phyloP scores from a whole-genome alignment of 257 asterid genomes.

The Solanum chmielewskii region DNA sequence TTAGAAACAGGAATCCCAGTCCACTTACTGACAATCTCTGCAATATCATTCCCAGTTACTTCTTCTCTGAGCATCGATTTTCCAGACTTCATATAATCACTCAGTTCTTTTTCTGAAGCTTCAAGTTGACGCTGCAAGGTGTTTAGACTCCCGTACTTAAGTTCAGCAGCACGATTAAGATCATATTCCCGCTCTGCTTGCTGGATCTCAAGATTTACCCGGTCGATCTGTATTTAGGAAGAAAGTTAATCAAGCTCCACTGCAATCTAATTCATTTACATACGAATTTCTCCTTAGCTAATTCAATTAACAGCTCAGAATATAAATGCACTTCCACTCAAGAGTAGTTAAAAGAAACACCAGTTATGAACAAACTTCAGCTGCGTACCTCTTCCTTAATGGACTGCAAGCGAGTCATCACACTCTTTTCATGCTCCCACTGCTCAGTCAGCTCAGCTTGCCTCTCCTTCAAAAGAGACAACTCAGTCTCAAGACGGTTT shows the following conservation, averaged over 20 bases:
- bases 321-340: neutral
- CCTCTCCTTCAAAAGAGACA: constrained; percentile 63
- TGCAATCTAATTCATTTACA: neutral
- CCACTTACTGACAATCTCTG: constrained; percentile 97
- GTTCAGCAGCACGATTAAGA: constrained; percentile 94
- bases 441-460: constrained; percentile 80
- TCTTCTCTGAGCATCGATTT: constrained; percentile 94
- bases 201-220: constrained; percentile 93
- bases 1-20: constrained; percentile 91
- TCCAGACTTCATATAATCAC: constrained; percentile 74
- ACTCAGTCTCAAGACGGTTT: constrained; percentile 71
- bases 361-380: neutral
- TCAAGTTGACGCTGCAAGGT: constrained; percentile 88
- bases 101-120: constrained; percentile 65
- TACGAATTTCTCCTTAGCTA: neutral
- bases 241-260: neutral
- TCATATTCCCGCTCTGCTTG: constrained; percentile 96
- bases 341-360: neutral
- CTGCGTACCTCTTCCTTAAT: constrained; percentile 75
- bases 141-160: constrained; percentile 79
- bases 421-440: constrained; percentile 88
- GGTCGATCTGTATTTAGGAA: constrained; percentile 52
- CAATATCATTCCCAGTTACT: constrained; percentile 72
- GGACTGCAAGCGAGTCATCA: constrained; percentile 80
- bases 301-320: neutral